Evolutionary conservation across 805 yeast genomes (phyloP).

Genomic region (Schwanniomyces yamadae): DNA sequence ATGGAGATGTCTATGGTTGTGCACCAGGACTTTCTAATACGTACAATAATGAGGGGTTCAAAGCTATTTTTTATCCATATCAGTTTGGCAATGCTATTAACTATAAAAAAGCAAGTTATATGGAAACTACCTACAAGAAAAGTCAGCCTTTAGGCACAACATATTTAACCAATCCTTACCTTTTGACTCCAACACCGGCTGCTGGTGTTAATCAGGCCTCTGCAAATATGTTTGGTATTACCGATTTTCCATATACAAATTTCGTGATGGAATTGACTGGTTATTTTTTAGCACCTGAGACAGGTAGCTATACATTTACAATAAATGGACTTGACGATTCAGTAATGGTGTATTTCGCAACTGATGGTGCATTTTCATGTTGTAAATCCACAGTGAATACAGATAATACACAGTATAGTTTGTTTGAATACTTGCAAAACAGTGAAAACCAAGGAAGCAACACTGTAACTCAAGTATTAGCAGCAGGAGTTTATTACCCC

Average conservation of each 20-base stretch:
- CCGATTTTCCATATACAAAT: conserved; percentile 10
- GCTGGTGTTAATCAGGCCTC: no score
- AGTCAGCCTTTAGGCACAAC: no score
- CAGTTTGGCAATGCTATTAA: no score
- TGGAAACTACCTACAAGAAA: no score
- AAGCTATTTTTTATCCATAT: no score
- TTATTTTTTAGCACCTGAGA: conserved; percentile 20
- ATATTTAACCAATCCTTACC: no score
- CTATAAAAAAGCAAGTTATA: no score
- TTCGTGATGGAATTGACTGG: conserved; percentile 19
- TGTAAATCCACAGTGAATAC: conserved; percentile 13
- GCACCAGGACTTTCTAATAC: no score
- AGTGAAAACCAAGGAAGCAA: neutral
- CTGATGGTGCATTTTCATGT: conserved; percentile 32
- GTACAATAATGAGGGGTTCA: no score
- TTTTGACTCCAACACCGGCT: no score
- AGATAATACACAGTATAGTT: conserved; percentile 1
- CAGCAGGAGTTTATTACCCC: conserved; percentile 26
- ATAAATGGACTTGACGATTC: conserved; percentile 29
- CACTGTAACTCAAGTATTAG: conserved; percentile 8
- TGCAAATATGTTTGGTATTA: neutral
- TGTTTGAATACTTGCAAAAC: neutral
- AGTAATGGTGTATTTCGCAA: conserved; percentile 28
- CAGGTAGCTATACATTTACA: conserved; percentile 25
- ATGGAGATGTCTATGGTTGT: no score